Evolutionary conservation across 2,329 filamentous ascomycete species (phyloP), one percentile per base, ranked within the genome.

Genomic region (Aspergillus pseudonomiae): DNA sequence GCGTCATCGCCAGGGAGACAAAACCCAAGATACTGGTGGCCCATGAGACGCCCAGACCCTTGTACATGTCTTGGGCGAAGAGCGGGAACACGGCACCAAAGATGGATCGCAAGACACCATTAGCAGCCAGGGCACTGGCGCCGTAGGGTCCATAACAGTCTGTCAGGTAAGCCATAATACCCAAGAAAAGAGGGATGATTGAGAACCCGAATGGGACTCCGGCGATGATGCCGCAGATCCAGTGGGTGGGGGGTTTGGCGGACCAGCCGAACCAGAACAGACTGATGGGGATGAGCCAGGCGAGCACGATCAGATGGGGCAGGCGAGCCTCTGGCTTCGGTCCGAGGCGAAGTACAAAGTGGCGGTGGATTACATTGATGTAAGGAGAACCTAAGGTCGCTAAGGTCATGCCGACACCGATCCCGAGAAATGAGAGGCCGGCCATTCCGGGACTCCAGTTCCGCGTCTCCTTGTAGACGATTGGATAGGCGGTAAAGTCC

Each of bases 401-500:
- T 61, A 65, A 67, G 6, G 71, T 43, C 63, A 75, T 73, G 6
- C 75, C 77, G 26, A 77, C 74, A 65, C 75, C 74, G 70, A 84
- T 73, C 30, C 81, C 80, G 6, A 82, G 65, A 65, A 82, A 84
- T 1, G 81, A 74, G 6, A 84, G 73, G 0, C 78, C 77, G 3
- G 79, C 77, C 56, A 79, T 75, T 2, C 78, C 80, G n/a, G 79
- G 73, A 4, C 73, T 75, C 65, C 83, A 81, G 14, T 75, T 73
- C 11, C 81, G 80, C 32, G 71, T 68, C 21, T 74, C 72, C 66
- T 80, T 72, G 46, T 79, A 84, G 4, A 84, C 75, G n/a, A 82
- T 80, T 0, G 81, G 81, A 62, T 82, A 83, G 4, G 81, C 82
- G 41, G 79, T 76, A 64, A 84, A 84, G 57, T 82, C 70, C 66